Evolutionary conservation across 768 basidiomycete genomes (phyloP), one percentile per base, ranked within the genome.

Genomic region (Hygrocybe coccinea): DNA sequence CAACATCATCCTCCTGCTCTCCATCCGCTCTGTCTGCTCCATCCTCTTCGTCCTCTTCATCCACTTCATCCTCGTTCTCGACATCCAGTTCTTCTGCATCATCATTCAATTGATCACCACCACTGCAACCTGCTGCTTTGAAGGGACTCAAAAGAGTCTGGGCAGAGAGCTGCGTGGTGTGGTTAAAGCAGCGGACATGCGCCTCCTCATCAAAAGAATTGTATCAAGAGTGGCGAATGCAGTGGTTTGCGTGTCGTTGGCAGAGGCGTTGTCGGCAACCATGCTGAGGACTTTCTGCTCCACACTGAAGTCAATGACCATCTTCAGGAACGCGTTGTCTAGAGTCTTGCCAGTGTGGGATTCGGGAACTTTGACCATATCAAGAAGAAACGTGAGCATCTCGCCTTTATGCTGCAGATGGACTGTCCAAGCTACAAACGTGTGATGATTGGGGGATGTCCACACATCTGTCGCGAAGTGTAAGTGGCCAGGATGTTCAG

Each of bases 81-180:
- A 59, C 55, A 3, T 15, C 36, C n/a, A n/a, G 21, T 15, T 15
- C 47, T 4, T 48, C 47, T 9, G 10, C 25, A 19, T 33, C 47
- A 2, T 9, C 3, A 19, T 21, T 14, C 29, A 19, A 39, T 29
- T 29, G 29, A 22, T 41, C 37, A 21, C 39, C 25, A 9, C 49
- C 55, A 24, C 39, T 34, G 10, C 19, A 11, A 33, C 50, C 39
- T 0, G 37, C 50, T 8, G 67, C 43, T 24, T 77, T 71, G 61
- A 77, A 78, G 47, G 64, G 60, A 0, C 50, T 1, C 0, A 77
- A 33, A 0, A 75, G 24, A 0, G 58, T 60, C 47, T 76, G 72
- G 0, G 70, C 73, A 2, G 71, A 60, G 0, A 79, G 60, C 38
- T 73, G 74, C 19, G 76, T 21, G 4, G 72, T 62, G 45, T 79